phyloP scores from a whole-genome alignment of 352 stramenopile genomes.

The Thraustotheca clavata region DNA sequence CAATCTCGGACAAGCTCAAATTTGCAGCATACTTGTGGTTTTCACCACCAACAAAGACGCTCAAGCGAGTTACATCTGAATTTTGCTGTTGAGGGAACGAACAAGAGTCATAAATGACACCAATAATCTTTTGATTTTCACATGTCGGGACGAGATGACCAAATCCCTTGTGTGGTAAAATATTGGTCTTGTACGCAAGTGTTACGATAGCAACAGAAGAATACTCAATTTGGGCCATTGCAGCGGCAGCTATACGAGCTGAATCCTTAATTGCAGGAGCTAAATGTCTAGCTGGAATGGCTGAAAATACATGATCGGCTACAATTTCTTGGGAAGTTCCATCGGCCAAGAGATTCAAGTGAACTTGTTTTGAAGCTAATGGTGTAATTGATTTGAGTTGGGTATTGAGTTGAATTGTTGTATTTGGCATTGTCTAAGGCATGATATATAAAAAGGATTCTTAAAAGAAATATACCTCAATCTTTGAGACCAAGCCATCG shows the following conservation, averaged over 20 bases:
- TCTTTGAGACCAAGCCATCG: conserved; percentile 32
- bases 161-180: conserved; percentile 66
- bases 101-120: conserved; percentile 84
- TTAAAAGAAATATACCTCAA: conserved; percentile 27
- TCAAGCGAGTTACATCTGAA: conserved; percentile 43
- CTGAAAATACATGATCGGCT: conserved; percentile 69
- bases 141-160: conserved; percentile 74
- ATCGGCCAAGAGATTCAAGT: not conserved
- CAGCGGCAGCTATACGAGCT: conserved; percentile 37
- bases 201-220: conserved; percentile 79
- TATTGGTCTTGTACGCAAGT: conserved; percentile 50
- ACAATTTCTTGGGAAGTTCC: conserved; percentile 32
- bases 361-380: not conserved
- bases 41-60: conserved; percentile 75
- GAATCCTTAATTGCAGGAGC: conserved; percentile 34
- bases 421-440: conserved; percentile 27
- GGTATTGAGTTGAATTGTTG: conserved; percentile 24
- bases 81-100: conserved; percentile 78
- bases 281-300: conserved; percentile 55
- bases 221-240: conserved; percentile 60
- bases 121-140: conserved; percentile 64
- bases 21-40: conserved; percentile 46
- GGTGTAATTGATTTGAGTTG: conserved; percentile 4
- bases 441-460: not conserved
- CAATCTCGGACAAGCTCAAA: conserved; percentile 38